Conservation (phyloP, 345 rosid species). For the Gossypium australe region DNA sequence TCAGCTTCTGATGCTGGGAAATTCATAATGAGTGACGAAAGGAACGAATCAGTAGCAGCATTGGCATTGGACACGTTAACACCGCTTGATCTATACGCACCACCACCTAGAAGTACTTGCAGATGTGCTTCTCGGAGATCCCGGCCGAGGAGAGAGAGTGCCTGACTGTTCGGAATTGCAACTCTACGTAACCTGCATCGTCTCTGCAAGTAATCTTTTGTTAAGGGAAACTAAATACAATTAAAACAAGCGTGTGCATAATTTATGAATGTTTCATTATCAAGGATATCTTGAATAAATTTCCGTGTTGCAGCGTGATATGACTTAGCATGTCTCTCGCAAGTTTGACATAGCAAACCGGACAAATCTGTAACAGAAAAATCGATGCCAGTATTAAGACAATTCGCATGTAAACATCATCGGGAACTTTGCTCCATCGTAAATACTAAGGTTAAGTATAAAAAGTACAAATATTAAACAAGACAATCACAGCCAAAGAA, state of each 20-base stretch:
- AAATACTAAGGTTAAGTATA: neutral
- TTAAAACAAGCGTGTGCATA: neutral
- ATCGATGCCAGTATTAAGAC: conserved; percentile 13
- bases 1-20: conserved; percentile 48
- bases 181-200: conserved; percentile 51
- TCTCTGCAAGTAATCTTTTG: conserved; percentile 57
- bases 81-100: conserved; percentile 47
- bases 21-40: conserved; percentile 52
- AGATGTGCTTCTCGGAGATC: conserved; percentile 63
- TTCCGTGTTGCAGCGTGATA: conserved; percentile 39
- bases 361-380: conserved; percentile 45
- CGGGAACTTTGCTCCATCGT: neutral
- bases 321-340: conserved; percentile 36
- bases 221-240: conserved; percentile 28
- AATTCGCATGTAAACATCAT: conserved; percentile 18
- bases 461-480: neutral
- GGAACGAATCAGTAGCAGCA: conserved; percentile 49
- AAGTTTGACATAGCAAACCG: conserved; percentile 50
- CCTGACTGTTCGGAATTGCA: conserved; percentile 54
- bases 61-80: conserved; percentile 34
- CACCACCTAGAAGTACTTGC: conserved; percentile 52
- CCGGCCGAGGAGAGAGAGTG: conserved; percentile 49
- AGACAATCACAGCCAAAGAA: neutral
- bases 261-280: conserved; percentile 4
- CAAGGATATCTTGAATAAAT: conserved; percentile 59